phyloP scores from a whole-genome alignment of 2,329 filamentous ascomycete species.

The Magnaporthales sp. region DNA sequence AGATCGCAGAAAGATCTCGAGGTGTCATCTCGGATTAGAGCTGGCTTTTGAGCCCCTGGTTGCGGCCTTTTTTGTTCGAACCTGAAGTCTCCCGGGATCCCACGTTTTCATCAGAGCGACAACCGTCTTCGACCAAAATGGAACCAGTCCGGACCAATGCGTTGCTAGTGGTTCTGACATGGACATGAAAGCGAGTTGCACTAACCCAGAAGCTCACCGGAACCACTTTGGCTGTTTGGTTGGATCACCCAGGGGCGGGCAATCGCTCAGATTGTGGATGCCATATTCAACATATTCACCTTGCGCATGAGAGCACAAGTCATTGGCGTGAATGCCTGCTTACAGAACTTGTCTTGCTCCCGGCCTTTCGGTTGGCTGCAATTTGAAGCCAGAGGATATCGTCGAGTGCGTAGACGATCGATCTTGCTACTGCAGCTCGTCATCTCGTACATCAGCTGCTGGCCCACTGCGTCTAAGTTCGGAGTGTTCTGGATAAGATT shows the following conservation, averaged over 20 bases:
- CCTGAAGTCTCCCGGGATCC: too few relatives aligned
- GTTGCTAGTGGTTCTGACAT: background rate
- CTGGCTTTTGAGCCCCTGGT: background rate
- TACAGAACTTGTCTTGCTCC: background rate
- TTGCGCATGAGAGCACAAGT: background rate
- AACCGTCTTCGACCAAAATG: background rate
- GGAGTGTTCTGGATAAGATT: background rate
- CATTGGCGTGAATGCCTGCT: background rate
- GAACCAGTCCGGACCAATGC: too few relatives aligned
- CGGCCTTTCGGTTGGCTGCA: background rate
- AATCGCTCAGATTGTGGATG: background rate
- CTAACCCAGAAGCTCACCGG: background rate
- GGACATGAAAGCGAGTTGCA: background rate
- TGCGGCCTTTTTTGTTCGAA: background rate
- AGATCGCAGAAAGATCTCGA: background rate
- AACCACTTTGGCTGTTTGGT: background rate
- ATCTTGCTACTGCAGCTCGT: background rate
- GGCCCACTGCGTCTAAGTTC: background rate
- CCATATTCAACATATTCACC: background rate
- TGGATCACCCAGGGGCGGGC: background rate
- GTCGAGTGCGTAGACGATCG: background rate
- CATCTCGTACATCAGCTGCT: background rate
- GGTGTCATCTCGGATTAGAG: background rate
- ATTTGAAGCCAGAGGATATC: background rate
- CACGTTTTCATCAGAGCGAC: background rate